A percentile compares a stretch with the other conserved stretches of the same genome.
These are phyloP conservation scores for Candida fluviatilis DNA, from an alignment of 805 yeast genomes.

Conservation along the genomic window DNA sequence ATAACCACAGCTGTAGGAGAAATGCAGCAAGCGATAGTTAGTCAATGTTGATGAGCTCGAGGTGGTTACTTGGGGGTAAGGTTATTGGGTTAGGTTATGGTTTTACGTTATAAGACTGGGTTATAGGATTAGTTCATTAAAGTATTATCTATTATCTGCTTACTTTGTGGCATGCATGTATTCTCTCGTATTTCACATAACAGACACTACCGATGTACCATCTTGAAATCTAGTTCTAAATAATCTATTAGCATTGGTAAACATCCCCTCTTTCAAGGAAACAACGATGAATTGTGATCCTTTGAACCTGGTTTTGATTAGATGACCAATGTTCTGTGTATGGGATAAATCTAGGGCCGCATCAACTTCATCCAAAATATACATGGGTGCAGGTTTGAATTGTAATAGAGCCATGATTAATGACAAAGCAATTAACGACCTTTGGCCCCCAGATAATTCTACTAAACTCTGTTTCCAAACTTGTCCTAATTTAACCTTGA, in stretches of 20 bases:
- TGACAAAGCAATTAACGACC: slow-evolving; percentile 90
- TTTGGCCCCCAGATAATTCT: slow-evolving; percentile 95
- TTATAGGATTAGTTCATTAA: too few relatives aligned
- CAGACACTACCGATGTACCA: slow-evolving; percentile 89
- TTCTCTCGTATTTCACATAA: slow-evolving; percentile 38
- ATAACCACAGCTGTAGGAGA: too few relatives aligned
- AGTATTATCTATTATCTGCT: too few relatives aligned
- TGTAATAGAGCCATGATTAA: slow-evolving; percentile 87
- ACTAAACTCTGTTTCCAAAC: slow-evolving; percentile 96
- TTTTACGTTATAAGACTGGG: too few relatives aligned
- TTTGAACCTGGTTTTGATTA: slow-evolving; percentile 90
- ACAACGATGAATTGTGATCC: slow-evolving; percentile 97
- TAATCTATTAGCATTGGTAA: slow-evolving; percentile 92
- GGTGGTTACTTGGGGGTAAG: too few relatives aligned
- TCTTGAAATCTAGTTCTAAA: slow-evolving; percentile 93
- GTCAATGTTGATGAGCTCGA: too few relatives aligned
- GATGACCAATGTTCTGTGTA: slow-evolving; percentile 95
- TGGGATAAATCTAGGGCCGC: slow-evolving; percentile 97
- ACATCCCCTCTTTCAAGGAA: slow-evolving; percentile 96
- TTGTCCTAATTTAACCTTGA: slow-evolving; percentile 81
- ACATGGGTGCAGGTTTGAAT: slow-evolving; percentile 98
- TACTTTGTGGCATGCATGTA: background rate
- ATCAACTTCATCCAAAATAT: slow-evolving; percentile 95
- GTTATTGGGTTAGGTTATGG: too few relatives aligned
- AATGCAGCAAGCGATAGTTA: too few relatives aligned